A percentile compares a stretch with the other conserved stretches of the same genome.
phyloP scores from a whole-genome alignment of 2,329 filamentous ascomycete genomes.

The Trichoderma semiorbis region DNA sequence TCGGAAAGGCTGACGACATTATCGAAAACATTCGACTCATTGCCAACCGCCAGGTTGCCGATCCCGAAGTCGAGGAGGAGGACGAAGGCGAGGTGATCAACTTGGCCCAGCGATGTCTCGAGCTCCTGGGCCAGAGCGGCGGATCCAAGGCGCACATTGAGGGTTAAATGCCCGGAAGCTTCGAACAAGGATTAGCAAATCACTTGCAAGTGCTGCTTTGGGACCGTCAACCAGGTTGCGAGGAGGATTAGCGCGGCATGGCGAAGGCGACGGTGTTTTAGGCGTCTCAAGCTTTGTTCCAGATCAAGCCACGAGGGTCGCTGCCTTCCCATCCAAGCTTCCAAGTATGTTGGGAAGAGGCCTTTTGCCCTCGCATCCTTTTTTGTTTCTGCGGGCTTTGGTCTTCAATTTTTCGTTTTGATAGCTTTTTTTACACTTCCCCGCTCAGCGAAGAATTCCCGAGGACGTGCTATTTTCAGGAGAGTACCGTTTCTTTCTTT shows the following conservation, averaged over 20 bases:
- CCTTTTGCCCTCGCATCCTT: slow-evolving; percentile 18
- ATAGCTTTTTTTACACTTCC: slow-evolving; percentile 5
- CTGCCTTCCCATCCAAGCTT: slow-evolving; percentile 14
- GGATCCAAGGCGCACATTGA: slow-evolving; percentile 77
- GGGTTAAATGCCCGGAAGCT: slow-evolving; percentile 46
- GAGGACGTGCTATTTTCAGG: slow-evolving; percentile 14
- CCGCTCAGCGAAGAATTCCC: slow-evolving; percentile 6
- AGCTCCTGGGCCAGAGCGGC: slow-evolving; percentile 71
- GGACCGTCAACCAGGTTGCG: not conserved
- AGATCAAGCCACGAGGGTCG: slow-evolving; percentile 26
- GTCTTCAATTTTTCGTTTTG: slow-evolving; percentile 7
- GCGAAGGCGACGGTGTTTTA: slow-evolving; percentile 28
- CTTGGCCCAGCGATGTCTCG: slow-evolving; percentile 83
- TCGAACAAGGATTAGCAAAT: not conserved
- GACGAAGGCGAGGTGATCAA: slow-evolving; percentile 91
- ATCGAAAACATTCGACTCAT: slow-evolving; percentile 90
- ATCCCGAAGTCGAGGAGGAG: slow-evolving; percentile 82
- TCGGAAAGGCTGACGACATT: slow-evolving; percentile 86
- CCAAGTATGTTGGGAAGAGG: slow-evolving; percentile 16
- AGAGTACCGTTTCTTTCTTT: not conserved
- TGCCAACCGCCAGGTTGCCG: slow-evolving; percentile 80
- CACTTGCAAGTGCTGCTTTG: not conserved
- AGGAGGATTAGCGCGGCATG: slow-evolving; percentile 15
- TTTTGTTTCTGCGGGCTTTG: slow-evolving; percentile 21
- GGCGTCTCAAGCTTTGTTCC: slow-evolving; percentile 30